A percentile compares a stretch with the other conserved stretches of the same genome.
These are phyloP conservation scores for Schrenkiella parvula DNA, from an alignment of 345 rosid species.

Conservation along the genomic window DNA sequence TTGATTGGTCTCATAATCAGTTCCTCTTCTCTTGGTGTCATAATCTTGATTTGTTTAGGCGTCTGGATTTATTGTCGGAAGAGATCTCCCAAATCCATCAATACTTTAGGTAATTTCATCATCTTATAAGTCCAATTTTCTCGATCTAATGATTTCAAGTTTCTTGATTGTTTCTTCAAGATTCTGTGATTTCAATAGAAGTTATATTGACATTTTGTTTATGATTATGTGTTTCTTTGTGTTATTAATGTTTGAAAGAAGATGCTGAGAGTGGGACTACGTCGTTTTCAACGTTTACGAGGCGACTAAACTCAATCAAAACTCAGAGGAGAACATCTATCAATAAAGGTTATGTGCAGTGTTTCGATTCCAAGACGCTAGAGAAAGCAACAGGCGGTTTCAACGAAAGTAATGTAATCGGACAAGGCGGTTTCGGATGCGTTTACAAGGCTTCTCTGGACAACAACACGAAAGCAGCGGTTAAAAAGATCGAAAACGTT, in stretches of 20 bases:
- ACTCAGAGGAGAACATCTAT: constrained; percentile 18
- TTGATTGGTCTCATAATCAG: constrained; percentile 48
- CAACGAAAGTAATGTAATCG: constrained; percentile 55
- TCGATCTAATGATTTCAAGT: neutral
- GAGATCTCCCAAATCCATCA: constrained; percentile 37
- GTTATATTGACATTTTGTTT: neutral
- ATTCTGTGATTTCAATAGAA: too few species aligned
- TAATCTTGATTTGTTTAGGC: constrained; percentile 8
- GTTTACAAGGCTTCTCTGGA: constrained; percentile 75
- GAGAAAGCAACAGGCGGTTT: constrained; percentile 75
- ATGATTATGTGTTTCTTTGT: neutral
- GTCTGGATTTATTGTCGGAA: constrained; percentile 23
- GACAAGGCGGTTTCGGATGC: constrained; percentile 84
- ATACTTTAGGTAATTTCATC: constrained; percentile 44
- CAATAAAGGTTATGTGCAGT: constrained; percentile 38
- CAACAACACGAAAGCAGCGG: constrained; percentile 48
- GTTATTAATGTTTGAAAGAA: constrained; percentile 15
- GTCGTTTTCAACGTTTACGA: constrained; percentile 21
- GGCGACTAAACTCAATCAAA: constrained; percentile 3
- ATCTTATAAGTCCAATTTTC: too few species aligned
- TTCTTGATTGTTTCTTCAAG: neutral
- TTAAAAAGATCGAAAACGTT: constrained; percentile 68
- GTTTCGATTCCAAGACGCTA: constrained; percentile 49
- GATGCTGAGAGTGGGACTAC: constrained; percentile 43
- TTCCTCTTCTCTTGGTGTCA: constrained; percentile 40